Percentiles rank a stretch among this genome's conserved stretches.
Evolutionary conservation across 1,139 yeast species (phyloP).

Genomic region (Geotrichum fermentans): DNA sequence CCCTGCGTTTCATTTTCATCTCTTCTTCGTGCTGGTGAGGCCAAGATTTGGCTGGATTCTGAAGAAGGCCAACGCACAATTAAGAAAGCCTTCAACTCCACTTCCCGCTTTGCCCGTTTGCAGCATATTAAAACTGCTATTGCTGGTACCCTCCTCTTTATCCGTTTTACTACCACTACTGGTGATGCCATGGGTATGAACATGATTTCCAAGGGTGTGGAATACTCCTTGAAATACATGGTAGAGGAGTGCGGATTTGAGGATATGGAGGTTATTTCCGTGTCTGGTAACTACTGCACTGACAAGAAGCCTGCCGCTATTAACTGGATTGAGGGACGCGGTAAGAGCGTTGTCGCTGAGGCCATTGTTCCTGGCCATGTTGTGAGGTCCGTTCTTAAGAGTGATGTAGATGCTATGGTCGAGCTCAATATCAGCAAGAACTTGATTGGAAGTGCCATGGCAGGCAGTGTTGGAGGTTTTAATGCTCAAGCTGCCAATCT

Average conservation of each 20-base stretch:
- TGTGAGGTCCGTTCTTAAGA: slow-evolving; percentile 76
- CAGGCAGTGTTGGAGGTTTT: slow-evolving; percentile 96
- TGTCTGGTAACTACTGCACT: slow-evolving; percentile 95
- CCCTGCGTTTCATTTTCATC: slow-evolving; percentile 91
- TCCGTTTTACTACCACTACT: slow-evolving; percentile 92
- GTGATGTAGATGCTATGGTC: slow-evolving; percentile 87
- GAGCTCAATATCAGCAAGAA: slow-evolving; percentile 85
- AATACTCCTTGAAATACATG: slow-evolving; percentile 77
- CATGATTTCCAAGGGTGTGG: slow-evolving; percentile 98
- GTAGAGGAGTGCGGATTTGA: slow-evolving; percentile 83
- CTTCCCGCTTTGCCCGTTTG: slow-evolving; percentile 94
- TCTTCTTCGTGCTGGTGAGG: slow-evolving; percentile 84
- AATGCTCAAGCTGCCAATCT: slow-evolving; percentile 97
- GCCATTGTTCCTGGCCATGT: slow-evolving; percentile 80
- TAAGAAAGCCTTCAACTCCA: slow-evolving; percentile 89
- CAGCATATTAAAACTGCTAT: slow-evolving; percentile 87
- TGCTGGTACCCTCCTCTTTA: slow-evolving; percentile 87
- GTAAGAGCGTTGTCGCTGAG: slow-evolving; percentile 97
- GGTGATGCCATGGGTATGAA: slow-evolving; percentile 99
- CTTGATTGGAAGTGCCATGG: slow-evolving; percentile 95
- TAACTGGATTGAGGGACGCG: slow-evolving; percentile 99
- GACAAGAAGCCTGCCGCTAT: slow-evolving; percentile 98
- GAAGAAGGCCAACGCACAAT: slow-evolving; percentile 82
- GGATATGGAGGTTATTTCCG: slow-evolving; percentile 88
- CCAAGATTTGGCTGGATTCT: slow-evolving; percentile 92